Conservation (phyloP, 2,329 filamentous ascomycete genomes). For the Claviceps lovelessii region DNA sequence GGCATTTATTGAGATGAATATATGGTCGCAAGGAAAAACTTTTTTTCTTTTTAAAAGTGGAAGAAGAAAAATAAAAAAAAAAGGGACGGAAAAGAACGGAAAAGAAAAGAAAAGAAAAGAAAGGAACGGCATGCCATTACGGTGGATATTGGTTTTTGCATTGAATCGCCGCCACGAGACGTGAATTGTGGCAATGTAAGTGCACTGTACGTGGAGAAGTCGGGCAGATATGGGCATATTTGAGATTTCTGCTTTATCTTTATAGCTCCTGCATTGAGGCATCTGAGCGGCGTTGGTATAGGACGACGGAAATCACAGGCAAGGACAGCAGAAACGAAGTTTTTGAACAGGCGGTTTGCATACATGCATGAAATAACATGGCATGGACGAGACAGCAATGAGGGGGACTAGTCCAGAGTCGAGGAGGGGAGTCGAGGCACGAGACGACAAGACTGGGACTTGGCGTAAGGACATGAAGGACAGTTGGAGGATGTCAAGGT, state of each 20-base stretch:
- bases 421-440: too few species aligned
- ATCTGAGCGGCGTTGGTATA: constrained; percentile 4
- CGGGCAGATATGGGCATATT: not conserved
- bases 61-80: too few species aligned
- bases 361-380: not conserved
- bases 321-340: not conserved
- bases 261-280: constrained; percentile 2
- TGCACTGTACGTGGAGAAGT: not conserved
- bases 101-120: not conserved
- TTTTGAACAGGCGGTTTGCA: not conserved
- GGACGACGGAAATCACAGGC: not conserved
- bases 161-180: too few species aligned
- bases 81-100: too few species aligned
- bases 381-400: too few species aligned
- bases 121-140: not conserved
- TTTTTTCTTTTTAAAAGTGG: too few species aligned
- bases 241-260: not conserved
- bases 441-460: too few species aligned
- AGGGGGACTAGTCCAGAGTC: too few species aligned
- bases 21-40: too few species aligned
- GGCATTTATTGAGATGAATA: constrained; percentile 54
- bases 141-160: not conserved
- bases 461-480: too few species aligned
- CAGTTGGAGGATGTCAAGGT: too few species aligned
- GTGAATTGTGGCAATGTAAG: not conserved